Evolutionary conservation across 225 moss, liverwort and hornwort species (phyloP), one percentile per base, ranked within the genome.

Genomic region (Polytrichum formosum): DNA sequence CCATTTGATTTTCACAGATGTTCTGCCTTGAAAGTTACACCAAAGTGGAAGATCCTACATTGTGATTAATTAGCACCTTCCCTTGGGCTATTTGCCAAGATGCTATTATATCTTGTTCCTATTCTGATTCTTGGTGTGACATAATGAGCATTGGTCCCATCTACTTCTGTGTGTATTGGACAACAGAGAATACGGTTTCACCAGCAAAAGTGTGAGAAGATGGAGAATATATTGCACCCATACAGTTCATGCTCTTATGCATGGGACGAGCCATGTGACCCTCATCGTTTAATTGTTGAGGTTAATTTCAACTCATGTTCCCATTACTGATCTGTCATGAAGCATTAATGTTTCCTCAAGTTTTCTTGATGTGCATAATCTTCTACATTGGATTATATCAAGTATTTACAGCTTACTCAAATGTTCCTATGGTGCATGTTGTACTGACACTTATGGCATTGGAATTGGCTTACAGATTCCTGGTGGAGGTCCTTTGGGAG

Each of bases 201-300:
- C 75, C 96, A 96, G 77, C 91, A 96, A 68, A 91, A 89, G 73
- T 96, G 93, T 77, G 91, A 90, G 74, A 91, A 83, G 75, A 89
- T 96, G 91, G 96, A 96, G 72, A 96, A 89, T 56, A 89, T 91
- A 73, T 77, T 96, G 70, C 93, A 90, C 68, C 85, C 96, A 26
- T 96, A 96, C 67, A 89, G 91, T 74, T 90, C 93, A 53, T 93
- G 91, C 74, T 85, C 74, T 73, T 96, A 96, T 75, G 90, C 96
- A 53, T 96, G 96, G 96, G 96, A 96, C 81, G 96, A 96, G 76
- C 96, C 96, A 67, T 93, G 93, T 77, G 87, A 87, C 56, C 96
- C 96, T 59, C 91, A 93, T 89, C 91, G 96, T 55, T 87, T 96
- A 66, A 83, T 96, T 26, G 85, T 96, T 69, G 96, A 96, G 93